Base-by-base conservation (phyloP, 257 asterid genomes). In the Solanum clarkiae region DNA sequence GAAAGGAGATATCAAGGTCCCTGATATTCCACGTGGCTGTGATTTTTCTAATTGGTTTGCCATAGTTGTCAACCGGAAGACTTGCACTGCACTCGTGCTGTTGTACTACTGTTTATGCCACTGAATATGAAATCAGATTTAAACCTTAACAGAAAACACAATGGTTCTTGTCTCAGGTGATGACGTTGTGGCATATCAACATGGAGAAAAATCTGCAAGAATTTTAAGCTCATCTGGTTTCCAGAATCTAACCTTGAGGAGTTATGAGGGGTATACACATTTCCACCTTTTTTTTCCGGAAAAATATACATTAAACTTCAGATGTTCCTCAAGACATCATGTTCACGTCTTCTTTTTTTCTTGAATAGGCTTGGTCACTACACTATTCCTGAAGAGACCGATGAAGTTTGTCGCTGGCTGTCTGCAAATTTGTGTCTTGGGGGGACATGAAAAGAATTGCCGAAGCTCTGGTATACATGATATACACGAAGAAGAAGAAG, bases 131-230 rank as follows among this genome's bases (percentile, higher is more conserved):
- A 75, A 22, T 22, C 16, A 51, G 44, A 24, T 51, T 26, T 77
- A 6, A 77, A 77, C 63, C 82, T 51, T 77, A 51, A 77, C 45
- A 5, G 82, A 51, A 77, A 26, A 16, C 65, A 77, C 53, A 51
- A 16, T 77, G 65, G 63, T 77, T 77, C 83, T 60, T 89, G 86
- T 88, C 92, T 63, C 93, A 95, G 98, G 92, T 71, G 98, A 95
- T 87, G 96, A 95, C 69, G 95, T 93, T 83, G 98, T 95, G 87
- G 93, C 93, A 54, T 91, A 93, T 86, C 89, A 85, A 75, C 95
- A 89, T 29, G 98, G 97, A 44, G 93, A 95, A 84, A 91, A 90
- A 80, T 90, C 98, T 36, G 95, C 95, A 18, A 86, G 90, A 69
- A 14, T 72, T 47, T 77, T 95, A 56, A 86, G 80, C 81, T 87